These are phyloP conservation scores for Albatrellus ellisii DNA, from an alignment of 768 basidiomycete genomes.

Conservation along the genomic window DNA sequence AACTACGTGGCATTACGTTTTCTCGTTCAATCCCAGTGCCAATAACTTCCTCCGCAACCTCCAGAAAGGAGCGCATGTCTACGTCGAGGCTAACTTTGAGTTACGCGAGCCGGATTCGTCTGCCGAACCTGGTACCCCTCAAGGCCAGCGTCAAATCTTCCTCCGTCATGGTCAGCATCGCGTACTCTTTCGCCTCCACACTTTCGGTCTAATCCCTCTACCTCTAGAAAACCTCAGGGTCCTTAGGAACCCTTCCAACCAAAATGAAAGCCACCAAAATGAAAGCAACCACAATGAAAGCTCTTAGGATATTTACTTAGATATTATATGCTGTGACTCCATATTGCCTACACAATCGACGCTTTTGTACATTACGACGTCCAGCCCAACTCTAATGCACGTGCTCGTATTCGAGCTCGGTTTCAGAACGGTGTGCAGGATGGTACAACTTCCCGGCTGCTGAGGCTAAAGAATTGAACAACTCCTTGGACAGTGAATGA, in stretches of 20 bases:
- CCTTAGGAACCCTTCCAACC: slow-evolving; percentile 17
- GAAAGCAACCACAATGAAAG: no score
- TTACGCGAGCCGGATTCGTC: slow-evolving; percentile 55
- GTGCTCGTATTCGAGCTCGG: slow-evolving; percentile 8
- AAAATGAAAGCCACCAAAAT: no score
- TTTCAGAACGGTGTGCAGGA: slow-evolving; percentile 11
- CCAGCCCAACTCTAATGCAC: slow-evolving; percentile 1
- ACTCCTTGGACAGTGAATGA: slow-evolving; percentile 9
- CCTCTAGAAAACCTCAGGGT: slow-evolving; percentile 42
- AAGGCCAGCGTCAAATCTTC: slow-evolving; percentile 74
- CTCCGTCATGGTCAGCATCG: slow-evolving; percentile 50
- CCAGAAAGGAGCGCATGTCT: slow-evolving; percentile 62
- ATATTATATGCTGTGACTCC: no score
- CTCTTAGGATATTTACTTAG: no score
- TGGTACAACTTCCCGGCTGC: slow-evolving; percentile 12
- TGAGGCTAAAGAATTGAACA: slow-evolving; percentile 4
- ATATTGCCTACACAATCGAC: background rate
- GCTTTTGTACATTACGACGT: background rate
- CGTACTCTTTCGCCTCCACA: background rate
- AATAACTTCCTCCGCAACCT: slow-evolving; percentile 54
- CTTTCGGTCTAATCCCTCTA: slow-evolving; percentile 5
- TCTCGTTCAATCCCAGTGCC: slow-evolving; percentile 54
- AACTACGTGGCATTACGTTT: slow-evolving; percentile 64
- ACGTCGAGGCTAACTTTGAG: slow-evolving; percentile 71
- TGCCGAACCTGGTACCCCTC: slow-evolving; percentile 52